Percentiles rank a stretch among this genome's conserved stretches.
phyloP scores from a whole-genome alignment of 2,329 filamentous ascomycete genomes.

The Colletotrichum higginsianum region DNA sequence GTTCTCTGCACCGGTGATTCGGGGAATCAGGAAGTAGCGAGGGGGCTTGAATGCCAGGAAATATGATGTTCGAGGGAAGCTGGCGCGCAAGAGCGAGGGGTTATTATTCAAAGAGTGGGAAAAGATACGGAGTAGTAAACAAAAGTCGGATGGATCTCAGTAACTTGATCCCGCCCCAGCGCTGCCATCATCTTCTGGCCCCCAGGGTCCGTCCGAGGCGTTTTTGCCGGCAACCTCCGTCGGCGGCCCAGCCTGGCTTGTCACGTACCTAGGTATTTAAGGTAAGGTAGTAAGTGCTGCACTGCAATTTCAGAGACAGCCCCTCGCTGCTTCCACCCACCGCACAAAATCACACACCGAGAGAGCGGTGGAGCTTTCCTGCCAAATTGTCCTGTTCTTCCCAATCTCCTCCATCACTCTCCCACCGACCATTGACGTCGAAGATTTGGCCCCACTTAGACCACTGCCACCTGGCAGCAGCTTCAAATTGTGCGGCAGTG shows the following conservation, averaged over 20 bases:
- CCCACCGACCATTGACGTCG: background rate
- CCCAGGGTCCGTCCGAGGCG: conserved; percentile 33
- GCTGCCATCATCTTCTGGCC: conserved; percentile 26
- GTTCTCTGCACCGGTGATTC: conserved; percentile 37
- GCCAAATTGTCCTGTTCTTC: background rate
- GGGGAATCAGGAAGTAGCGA: conserved; percentile 29
- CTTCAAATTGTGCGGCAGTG: background rate
- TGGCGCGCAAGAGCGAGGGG: conserved; percentile 41
- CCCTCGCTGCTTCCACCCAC: background rate
- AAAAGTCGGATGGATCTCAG: conserved; percentile 42
- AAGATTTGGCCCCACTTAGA: background rate
- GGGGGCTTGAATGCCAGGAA: conserved; percentile 27
- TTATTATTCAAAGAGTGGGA: conserved; percentile 39
- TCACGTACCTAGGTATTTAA: no score
- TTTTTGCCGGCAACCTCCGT: conserved; percentile 40
- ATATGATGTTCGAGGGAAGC: conserved; percentile 28
- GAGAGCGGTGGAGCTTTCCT: conserved; percentile 24
- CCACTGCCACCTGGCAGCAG: background rate
- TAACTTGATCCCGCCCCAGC: conserved; percentile 30
- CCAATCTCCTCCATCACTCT: background rate
- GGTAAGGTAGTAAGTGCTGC: background rate
- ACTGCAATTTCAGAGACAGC: conserved; percentile 8
- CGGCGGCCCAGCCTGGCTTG: conserved; percentile 11
- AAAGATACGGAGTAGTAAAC: conserved; percentile 40
- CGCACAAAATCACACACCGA: conserved; percentile 2